Base-by-base conservation (phyloP, 495 filamentous ascomycete species). In the Trichocladium uniseriatum region DNA sequence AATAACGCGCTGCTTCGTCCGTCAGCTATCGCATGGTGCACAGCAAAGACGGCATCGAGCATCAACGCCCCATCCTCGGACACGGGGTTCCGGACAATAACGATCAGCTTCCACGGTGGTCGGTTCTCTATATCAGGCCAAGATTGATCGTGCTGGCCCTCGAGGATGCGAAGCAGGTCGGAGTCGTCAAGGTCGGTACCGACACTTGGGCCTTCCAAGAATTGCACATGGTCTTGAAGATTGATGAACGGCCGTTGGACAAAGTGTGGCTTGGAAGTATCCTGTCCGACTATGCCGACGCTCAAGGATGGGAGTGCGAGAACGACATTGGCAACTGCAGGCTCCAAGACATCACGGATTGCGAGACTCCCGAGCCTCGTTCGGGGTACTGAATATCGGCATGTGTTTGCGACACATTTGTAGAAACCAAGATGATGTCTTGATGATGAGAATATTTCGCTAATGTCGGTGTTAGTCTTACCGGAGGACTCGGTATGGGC, bases 1-100 rank as follows among this genome's bases (percentile, higher is more conserved):
- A 70, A 69, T 6, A 56, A 28, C 34, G 59, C 59, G 5, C 57
- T 62, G 42, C 63, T 59, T 6, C 59, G 62, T 1, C 69, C 67
- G 48, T 70, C 67, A 5, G 53, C 53, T 11, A 67, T 52, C 6
- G 54, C 41, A 19, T 71, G 69, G 20, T 65, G 66, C 18, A 53
- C 61, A 16, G 63, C 63, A 43, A 66, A 62, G 19, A 68, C 43
- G 22, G 62, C 52, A 35, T 67, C 60, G 11, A 68, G 16, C 7
- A 43, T 20, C 20, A 55, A 19, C n/a, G 32, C 1, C 1, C 31
- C 45, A 8, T 39, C 6, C 43, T 22, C 14, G 5, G 2, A 24
- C 16, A 14, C 19, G 3, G 29, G 13, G n/a, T 19, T 34, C 28
- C 55, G 18, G n/a, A 54, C 45, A 1, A 68, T 29, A 27, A 64